Percentiles rank a stretch among this genome's conserved stretches.
Evolutionary conservation across 495 filamentous ascomycete genomes (phyloP).

Genomic region (Tuber indicum): DNA sequence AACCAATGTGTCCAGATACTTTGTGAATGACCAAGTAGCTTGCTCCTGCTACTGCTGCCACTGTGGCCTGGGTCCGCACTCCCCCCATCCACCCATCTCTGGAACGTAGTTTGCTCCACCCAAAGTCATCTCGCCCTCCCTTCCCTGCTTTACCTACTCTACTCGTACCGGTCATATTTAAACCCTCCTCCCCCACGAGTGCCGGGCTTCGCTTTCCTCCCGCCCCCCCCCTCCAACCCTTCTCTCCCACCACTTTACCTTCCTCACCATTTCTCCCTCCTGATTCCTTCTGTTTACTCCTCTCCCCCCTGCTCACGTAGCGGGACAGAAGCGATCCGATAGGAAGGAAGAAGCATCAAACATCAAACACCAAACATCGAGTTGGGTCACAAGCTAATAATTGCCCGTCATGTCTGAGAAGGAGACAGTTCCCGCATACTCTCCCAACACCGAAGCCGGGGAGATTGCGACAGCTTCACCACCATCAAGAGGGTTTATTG

Average conservation of each 20-base stretch:
- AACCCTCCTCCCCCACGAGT: neutral
- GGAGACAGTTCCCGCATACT: conserved; percentile 17
- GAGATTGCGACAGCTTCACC: neutral
- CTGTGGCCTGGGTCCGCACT: neutral
- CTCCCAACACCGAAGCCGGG: conserved; percentile 9
- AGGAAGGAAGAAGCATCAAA: neutral
- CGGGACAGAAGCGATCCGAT: neutral
- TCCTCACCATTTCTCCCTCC: neutral
- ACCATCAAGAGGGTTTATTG: conserved; percentile 39
- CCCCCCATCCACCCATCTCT: neutral
- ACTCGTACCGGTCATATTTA: neutral
- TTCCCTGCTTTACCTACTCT: neutral
- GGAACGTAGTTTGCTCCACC: neutral
- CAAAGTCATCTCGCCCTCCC: neutral
- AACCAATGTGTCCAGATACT: neutral
- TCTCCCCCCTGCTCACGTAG: neutral
- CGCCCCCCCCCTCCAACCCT: neutral
- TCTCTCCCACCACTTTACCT: neutral
- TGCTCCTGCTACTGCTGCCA: neutral
- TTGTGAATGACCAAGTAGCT: neutral
- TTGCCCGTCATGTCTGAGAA: conserved; percentile 23
- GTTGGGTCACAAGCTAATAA: neutral
- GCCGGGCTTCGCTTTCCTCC: neutral
- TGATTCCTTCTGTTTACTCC: neutral
- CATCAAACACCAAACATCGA: neutral